These are phyloP conservation scores for Ustulina deusta DNA, from an alignment of 2,329 filamentous ascomycete genomes.

Conservation along the genomic window DNA sequence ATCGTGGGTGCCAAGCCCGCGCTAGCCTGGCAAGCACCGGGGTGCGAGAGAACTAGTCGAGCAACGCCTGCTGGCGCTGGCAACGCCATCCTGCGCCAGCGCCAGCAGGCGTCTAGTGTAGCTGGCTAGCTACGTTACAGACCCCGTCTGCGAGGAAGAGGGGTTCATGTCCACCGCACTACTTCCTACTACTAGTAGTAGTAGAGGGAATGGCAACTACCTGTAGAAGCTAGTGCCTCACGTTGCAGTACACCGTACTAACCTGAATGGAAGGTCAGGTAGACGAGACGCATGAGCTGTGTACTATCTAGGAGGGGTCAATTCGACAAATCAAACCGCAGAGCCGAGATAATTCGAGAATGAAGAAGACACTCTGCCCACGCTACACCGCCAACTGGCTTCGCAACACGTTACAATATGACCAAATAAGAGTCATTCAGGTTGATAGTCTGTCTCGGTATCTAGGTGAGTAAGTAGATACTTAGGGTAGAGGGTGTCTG, in stretches of 20 bases:
- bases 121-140: slow-evolving; percentile 30
- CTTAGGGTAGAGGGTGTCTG: background rate
- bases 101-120: too few species aligned
- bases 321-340: slow-evolving; percentile 8
- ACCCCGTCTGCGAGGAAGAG: slow-evolving; percentile 27
- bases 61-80: background rate
- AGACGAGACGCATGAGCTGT: slow-evolving; percentile 15
- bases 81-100: too few species aligned
- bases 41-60: slow-evolving; percentile 21
- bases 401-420: slow-evolving; percentile 3
- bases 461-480: background rate
- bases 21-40: slow-evolving; percentile 28
- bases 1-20: slow-evolving; percentile 35
- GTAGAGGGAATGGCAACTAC: slow-evolving; percentile 14
- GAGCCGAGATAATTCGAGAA: slow-evolving; percentile 1
- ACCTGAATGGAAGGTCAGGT: slow-evolving; percentile 21
- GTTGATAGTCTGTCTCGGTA: background rate
- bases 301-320: background rate
- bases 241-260: slow-evolving; percentile 31
- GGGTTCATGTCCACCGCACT: slow-evolving; percentile 16
- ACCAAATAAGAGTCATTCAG: slow-evolving; percentile 1
- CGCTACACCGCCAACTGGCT: background rate
- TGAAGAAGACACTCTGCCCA: background rate
- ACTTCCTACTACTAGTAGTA: background rate
- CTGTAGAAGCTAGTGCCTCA: slow-evolving; percentile 29